Evolutionary conservation across 805 yeast genomes (phyloP).

Genomic region (Candida xiaguanensis): DNA sequence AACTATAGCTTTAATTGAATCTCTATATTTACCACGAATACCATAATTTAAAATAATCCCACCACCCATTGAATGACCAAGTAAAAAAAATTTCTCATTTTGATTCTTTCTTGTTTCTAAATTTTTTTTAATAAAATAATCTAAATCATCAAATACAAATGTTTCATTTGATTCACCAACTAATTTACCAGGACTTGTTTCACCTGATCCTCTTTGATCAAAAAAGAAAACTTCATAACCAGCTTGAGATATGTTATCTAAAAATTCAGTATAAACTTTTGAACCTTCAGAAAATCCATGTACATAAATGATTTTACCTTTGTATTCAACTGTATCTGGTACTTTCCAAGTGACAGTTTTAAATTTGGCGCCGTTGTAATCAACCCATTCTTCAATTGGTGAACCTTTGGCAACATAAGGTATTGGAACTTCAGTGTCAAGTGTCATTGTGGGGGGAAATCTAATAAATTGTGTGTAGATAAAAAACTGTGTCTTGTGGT

Average conservation of each 20-base stretch:
- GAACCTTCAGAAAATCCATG: slow-evolving; percentile 73
- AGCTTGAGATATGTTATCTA: slow-evolving; percentile 46
- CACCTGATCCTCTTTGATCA: slow-evolving; percentile 77
- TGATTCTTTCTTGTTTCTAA: slow-evolving; percentile 29
- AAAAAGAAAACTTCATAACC: slow-evolving; percentile 69
- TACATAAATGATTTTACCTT: slow-evolving; percentile 56
- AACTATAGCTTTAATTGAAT: slow-evolving; percentile 44
- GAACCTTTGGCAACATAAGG: slow-evolving; percentile 34
- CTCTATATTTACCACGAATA: slow-evolving; percentile 47
- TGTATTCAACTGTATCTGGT: slow-evolving; percentile 28
- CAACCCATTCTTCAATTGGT: slow-evolving; percentile 27
- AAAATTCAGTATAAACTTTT: slow-evolving; percentile 44
- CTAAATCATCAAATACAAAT: slow-evolving; percentile 56
- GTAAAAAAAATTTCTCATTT: slow-evolving; percentile 43
- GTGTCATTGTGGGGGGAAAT: too few species aligned
- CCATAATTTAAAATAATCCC: slow-evolving; percentile 65
- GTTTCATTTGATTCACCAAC: slow-evolving; percentile 57
- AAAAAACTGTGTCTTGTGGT: too few species aligned
- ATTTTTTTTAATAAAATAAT: slow-evolving; percentile 48
- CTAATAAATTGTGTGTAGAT: neutral
- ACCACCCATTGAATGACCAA: slow-evolving; percentile 84
- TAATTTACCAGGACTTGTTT: slow-evolving; percentile 50
- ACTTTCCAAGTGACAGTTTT: slow-evolving; percentile 40
- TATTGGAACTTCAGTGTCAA: slow-evolving; percentile 23
- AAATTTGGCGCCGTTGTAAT: slow-evolving; percentile 38